phyloP scores from a whole-genome alignment of 1,284 basidiomycete species.

The Rhizoctonia solani region DNA sequence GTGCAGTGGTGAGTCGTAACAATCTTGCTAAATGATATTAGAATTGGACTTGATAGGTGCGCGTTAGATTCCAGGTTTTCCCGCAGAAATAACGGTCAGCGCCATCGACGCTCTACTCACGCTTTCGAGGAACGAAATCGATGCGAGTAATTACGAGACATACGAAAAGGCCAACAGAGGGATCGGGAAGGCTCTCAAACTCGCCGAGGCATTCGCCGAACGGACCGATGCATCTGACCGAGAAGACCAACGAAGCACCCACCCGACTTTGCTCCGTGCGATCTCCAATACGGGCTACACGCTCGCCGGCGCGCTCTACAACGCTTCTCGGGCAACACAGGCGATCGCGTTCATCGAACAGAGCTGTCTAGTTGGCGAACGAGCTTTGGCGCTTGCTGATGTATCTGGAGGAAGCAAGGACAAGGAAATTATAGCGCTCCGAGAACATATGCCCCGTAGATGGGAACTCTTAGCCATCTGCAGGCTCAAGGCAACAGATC shows the following conservation, averaged over 20 bases:
- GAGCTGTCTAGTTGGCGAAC: conserved; percentile 35
- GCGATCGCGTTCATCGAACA: conserved; percentile 36
- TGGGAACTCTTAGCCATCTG: conserved; percentile 45
- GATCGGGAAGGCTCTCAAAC: conserved; percentile 8
- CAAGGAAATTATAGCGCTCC: conserved; percentile 30
- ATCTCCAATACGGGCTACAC: conserved; percentile 47
- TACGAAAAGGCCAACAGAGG: background rate
- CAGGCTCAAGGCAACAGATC: conserved; percentile 41
- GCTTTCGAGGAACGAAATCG: conserved; percentile 6
- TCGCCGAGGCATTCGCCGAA: background rate
- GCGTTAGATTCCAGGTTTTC: too few species aligned
- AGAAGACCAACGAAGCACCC: background rate
- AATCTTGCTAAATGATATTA: too few species aligned
- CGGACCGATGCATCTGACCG: background rate
- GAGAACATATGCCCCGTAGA: conserved; percentile 39
- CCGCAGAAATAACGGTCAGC: conserved; percentile 18
- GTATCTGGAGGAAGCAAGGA: conserved; percentile 30
- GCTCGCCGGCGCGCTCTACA: conserved; percentile 46
- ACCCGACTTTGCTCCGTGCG: conserved; percentile 11
- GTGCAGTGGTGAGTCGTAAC: conserved; percentile 47
- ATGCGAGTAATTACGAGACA: conserved; percentile 16
- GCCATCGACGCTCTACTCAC: conserved; percentile 23
- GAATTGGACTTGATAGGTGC: background rate
- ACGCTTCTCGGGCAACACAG: conserved; percentile 37
- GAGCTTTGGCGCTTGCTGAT: conserved; percentile 19